phyloP scores from a whole-genome alignment of 345 rosid genomes.

The Acer yangbiense region DNA sequence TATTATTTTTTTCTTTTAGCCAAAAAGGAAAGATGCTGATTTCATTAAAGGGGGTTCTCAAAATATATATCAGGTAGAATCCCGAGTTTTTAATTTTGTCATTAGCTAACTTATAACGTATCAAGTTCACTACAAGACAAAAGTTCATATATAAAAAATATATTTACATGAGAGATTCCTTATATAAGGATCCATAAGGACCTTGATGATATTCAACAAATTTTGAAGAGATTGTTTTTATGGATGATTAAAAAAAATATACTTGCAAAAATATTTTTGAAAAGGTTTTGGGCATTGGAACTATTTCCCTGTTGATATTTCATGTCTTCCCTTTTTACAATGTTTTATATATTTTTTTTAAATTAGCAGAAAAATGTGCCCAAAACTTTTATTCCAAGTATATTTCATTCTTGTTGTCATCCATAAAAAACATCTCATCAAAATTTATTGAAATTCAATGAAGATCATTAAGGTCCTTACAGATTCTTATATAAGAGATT shows the following conservation, averaged over 20 bases:
- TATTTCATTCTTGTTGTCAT: conserved; percentile 1
- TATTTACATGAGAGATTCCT: background rate
- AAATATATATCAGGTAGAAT: background rate
- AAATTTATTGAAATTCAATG: background rate
- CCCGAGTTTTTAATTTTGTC: background rate
- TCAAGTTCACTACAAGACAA: background rate
- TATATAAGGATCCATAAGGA: no score
- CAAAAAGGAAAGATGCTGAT: no score
- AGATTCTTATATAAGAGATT: background rate
- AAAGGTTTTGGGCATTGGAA: background rate
- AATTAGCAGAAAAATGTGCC: background rate
- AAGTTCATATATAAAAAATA: background rate
- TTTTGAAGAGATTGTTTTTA: no score
- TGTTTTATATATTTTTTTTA: background rate
- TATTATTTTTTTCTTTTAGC: background rate
- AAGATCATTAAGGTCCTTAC: background rate
- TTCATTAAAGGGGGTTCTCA: no score
- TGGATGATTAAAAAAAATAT: no score
- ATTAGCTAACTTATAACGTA: background rate
- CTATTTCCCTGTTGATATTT: background rate
- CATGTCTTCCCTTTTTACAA: background rate
- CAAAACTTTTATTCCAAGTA: background rate
- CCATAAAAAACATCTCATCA: background rate
- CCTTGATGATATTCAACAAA: no score
- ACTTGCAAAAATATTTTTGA: no score